phyloP scores from a whole-genome alignment of 371 early-diverging fungal species.

The Mucor sp. region DNA sequence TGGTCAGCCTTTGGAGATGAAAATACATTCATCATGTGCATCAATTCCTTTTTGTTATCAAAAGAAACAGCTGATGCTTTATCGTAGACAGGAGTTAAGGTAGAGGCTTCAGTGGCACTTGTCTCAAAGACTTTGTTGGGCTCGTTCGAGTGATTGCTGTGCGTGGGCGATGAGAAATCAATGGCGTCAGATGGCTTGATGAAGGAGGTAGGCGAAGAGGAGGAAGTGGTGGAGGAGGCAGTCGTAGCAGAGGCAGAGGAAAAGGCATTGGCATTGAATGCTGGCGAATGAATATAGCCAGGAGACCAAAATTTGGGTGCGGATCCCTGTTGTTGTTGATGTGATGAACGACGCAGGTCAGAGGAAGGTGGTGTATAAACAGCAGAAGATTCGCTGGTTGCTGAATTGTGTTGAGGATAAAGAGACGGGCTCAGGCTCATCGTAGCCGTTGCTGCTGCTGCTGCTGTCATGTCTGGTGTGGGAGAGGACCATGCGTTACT shows the following conservation, averaged over 20 bases:
- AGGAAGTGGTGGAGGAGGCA: neutral
- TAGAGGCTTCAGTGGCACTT: conserved; percentile 5
- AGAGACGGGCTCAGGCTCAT: neutral
- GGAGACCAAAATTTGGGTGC: conserved; percentile 20
- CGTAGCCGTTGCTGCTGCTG: neutral
- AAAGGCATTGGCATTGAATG: neutral
- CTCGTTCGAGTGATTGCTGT: neutral
- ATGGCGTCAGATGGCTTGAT: conserved; percentile 20
- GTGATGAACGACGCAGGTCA: neutral
- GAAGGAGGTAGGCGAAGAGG: neutral
- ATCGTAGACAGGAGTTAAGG: conserved; percentile 6
- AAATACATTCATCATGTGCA: conserved; percentile 46
- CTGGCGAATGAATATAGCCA: conserved; percentile 14
- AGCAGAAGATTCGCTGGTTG: conserved; percentile 9
- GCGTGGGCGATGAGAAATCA: conserved; percentile 8
- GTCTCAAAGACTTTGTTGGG: conserved; percentile 29
- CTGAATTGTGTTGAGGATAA: conserved; percentile 7
- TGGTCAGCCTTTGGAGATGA: conserved; percentile 16
- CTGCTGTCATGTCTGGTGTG: neutral
- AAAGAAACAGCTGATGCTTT: conserved; percentile 9
- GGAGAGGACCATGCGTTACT: conserved; percentile 6
- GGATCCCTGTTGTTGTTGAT: neutral
- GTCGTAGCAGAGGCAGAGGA: neutral
- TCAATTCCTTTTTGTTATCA: conserved; percentile 30
- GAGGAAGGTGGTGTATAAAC: conserved; percentile 15